A percentile compares a stretch with the other conserved stretches of the same genome.
Conservation (phyloP, 345 rosid genomes). For the Luvunga scandens region DNA sequence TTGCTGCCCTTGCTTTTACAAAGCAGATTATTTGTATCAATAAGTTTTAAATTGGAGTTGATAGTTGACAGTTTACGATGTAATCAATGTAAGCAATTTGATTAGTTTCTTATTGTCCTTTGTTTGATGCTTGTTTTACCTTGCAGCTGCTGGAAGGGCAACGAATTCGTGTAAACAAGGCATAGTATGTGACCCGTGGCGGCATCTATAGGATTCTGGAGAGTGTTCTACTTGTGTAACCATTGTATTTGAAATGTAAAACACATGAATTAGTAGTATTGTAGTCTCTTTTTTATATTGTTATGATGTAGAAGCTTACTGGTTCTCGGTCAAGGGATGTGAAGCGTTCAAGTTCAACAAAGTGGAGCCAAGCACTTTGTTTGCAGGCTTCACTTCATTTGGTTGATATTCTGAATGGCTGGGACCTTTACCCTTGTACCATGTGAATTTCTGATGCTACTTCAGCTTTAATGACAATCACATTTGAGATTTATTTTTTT, state of each 20-base stretch:
- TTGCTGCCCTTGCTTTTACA: conserved; percentile 1
- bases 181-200: conserved; percentile 23
- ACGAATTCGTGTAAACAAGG: conserved; percentile 79
- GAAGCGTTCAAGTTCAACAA: not conserved
- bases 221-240: conserved; percentile 7
- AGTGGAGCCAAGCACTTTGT: not conserved
- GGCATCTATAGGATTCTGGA: not conserved
- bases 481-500: not conserved
- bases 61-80: not conserved
- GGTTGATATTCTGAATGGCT: not conserved
- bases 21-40: not conserved
- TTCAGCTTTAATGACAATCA: not conserved
- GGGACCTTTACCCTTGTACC: not conserved
- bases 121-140: not conserved
- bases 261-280: not conserved
- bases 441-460: not conserved
- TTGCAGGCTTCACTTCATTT: not conserved
- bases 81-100: not conserved
- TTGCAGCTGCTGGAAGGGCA: conserved; percentile 84
- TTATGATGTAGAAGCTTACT: not conserved
- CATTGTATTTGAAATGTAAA: conserved; percentile 5
- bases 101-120: not conserved
- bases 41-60: not conserved
- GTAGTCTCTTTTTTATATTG: not conserved
- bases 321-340: not conserved